A percentile compares a stretch with the other conserved stretches of the same genome.
phyloP scores from a whole-genome alignment of 768 basidiomycete species.

The Suillus spraguei region DNA sequence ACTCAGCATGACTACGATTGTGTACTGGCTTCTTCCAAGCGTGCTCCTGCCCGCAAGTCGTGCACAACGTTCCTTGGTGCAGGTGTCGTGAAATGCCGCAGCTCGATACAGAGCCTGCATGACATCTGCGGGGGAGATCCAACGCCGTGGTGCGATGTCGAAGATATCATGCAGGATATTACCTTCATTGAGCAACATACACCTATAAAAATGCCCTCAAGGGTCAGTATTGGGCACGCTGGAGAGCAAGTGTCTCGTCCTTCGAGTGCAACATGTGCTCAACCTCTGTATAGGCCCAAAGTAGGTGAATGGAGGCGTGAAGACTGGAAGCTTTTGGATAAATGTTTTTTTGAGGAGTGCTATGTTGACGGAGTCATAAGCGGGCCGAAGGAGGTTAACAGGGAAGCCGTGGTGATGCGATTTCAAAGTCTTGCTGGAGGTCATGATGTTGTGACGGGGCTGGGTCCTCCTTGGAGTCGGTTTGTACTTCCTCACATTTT shows the following conservation, averaged over 20 bases:
- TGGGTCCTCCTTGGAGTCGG: slow-evolving; percentile 60
- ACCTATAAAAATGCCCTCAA: slow-evolving; percentile 14
- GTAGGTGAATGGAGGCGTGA: slow-evolving; percentile 62
- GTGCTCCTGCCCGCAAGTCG: slow-evolving; percentile 37
- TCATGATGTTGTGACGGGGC: slow-evolving; percentile 35
- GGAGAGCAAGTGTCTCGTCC: background rate
- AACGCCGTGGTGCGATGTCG: slow-evolving; percentile 32
- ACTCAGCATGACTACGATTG: slow-evolving; percentile 87
- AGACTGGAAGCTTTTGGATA: slow-evolving; percentile 82
- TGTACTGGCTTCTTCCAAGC: slow-evolving; percentile 44
- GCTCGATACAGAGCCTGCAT: slow-evolving; percentile 18
- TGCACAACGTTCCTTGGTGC: slow-evolving; percentile 38
- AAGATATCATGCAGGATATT: slow-evolving; percentile 25
- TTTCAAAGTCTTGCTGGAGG: slow-evolving; percentile 58
- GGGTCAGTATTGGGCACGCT: background rate
- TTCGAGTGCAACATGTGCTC: background rate
- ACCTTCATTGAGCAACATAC: slow-evolving; percentile 29
- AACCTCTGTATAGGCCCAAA: slow-evolving; percentile 3
- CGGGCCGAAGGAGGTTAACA: slow-evolving; percentile 47
- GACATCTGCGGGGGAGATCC: slow-evolving; percentile 20
- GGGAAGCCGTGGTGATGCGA: slow-evolving; percentile 60
- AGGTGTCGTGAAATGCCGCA: slow-evolving; percentile 30
- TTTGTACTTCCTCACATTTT: slow-evolving; percentile 33
- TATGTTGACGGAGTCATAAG: slow-evolving; percentile 45
- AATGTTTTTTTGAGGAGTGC: slow-evolving; percentile 75